Conservation (phyloP, 2,329 filamentous ascomycete species). For the Alternaria infectoria region DNA sequence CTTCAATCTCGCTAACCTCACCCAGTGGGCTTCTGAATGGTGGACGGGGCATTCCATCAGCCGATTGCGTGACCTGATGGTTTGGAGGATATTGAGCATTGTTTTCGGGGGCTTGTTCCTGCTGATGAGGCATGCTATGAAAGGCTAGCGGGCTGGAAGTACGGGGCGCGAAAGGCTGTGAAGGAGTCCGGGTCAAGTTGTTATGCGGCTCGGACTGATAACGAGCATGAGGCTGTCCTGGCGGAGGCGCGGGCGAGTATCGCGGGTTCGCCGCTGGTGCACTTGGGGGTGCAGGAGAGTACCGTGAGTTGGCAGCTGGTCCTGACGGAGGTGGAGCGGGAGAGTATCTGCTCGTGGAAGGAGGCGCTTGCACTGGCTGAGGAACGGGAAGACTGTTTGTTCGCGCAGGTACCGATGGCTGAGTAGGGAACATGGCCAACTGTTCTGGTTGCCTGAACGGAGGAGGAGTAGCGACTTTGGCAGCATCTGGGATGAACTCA, state of each 20-base stretch:
- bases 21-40: slow-evolving; percentile 39
- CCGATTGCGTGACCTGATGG: slow-evolving; percentile 39
- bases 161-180: slow-evolving; percentile 65
- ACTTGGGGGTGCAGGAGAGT: slow-evolving; percentile 45
- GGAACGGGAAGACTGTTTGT: slow-evolving; percentile 43
- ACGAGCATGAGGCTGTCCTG: slow-evolving; percentile 43
- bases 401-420: slow-evolving; percentile 38
- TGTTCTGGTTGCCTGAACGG: slow-evolving; percentile 52
- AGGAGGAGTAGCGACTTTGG: slow-evolving; percentile 22
- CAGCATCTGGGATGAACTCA: slow-evolving; percentile 41
- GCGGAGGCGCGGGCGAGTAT: slow-evolving; percentile 50
- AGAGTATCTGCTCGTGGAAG: slow-evolving; percentile 31
- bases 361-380: slow-evolving; percentile 34
- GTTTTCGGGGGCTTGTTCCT: slow-evolving; percentile 20
- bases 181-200: slow-evolving; percentile 44
- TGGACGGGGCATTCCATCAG: slow-evolving; percentile 31
- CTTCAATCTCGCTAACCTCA: slow-evolving; percentile 44
- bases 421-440: slow-evolving; percentile 45
- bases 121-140: slow-evolving; percentile 48
- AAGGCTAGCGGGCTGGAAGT: slow-evolving; percentile 70
- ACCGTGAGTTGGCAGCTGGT: slow-evolving; percentile 42
- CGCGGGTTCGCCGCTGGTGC: slow-evolving; percentile 44
- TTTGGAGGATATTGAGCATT: slow-evolving; percentile 13
- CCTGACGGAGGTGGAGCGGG: slow-evolving; percentile 42
- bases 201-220: slow-evolving; percentile 47